Evolutionary conservation across 441 rosid species (phyloP), one percentile per base, ranked within the genome.

Genomic region (Pelargonium cotyledonis): DNA sequence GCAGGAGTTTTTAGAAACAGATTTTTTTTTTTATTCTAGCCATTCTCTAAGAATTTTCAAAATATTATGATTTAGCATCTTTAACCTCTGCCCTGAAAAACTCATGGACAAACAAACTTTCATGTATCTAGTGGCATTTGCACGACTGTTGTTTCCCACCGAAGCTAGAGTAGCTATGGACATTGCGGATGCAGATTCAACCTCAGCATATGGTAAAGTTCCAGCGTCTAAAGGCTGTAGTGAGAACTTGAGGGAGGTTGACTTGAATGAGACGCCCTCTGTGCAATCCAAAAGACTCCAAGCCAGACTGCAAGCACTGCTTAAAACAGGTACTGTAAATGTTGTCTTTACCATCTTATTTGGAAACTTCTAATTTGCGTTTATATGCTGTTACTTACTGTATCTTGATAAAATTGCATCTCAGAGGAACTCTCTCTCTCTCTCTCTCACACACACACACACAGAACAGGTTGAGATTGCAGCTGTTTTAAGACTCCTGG

Each of bases 151-250:
- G 40, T 80, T 68, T 66, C 83, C 83, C 23, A 66, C 76, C 5
- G 80, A 80, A 70, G 76, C 80, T 67, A 76, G 75, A 65, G 61
- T 80, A 46, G 83, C 83, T 16, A 80, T 76, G 78, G 83, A 80
- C 26, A 68, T 69, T 47, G 80, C 83, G 9, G 73, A 74, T 51
- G 80, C 80, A 40, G 77, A 72, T 57, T 71, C 68, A 69, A 74
- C 72, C 10, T 62, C 63, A 38, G 77, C 68, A 47, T 70, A 67
- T 57, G 69, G 72, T 18, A 69, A 74, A 7, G 77, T 77, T 55
- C 70, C 75, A 6, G 66, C 64, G 46, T 55, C 74, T 14, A 71
- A 67, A 65, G 75, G 77, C 55, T 66, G 70, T 2, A 74, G 35
- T 46, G 70, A 75, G 44, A 77, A 69, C 68, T 68, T 53, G 62